phyloP scores from a whole-genome alignment of 129 eudicot genomes.

The Ambrosia artemisiifolia region DNA sequence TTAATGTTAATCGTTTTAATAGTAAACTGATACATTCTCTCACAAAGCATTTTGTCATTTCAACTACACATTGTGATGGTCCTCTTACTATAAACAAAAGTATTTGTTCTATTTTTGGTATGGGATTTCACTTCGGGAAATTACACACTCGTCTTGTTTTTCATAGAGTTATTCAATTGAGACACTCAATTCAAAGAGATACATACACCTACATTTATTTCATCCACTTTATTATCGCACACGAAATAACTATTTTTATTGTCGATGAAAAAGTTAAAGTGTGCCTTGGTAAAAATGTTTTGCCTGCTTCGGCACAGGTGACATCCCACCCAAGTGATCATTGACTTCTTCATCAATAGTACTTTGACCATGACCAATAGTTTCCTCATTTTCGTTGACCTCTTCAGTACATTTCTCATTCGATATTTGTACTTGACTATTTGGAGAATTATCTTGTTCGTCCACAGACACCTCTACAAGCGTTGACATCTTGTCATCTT shows the following conservation, averaged over 20 bases:
- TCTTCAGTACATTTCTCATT: constrained; percentile 21
- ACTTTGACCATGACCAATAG: constrained; percentile 7
- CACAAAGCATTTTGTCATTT: no score
- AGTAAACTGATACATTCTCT: no score
- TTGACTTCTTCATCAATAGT: constrained; percentile 14
- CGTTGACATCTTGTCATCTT: constrained; percentile 28
- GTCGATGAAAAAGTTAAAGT: background rate
- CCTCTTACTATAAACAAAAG: background rate
- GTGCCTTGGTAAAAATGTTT: constrained; percentile 28
- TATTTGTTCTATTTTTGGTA: no score
- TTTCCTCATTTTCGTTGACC: constrained; percentile 10
- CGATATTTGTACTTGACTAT: background rate
- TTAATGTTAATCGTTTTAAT: no score
- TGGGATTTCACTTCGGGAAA: no score
- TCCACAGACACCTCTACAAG: constrained; percentile 15
- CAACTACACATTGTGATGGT: no score
- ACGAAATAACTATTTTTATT: background rate
- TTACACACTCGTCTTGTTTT: no score
- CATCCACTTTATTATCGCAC: constrained; percentile 4
- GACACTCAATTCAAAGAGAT: no score
- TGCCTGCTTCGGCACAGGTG: constrained; percentile 35
- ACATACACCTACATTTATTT: no score
- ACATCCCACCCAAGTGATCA: constrained; percentile 3
- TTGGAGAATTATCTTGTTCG: constrained; percentile 19
- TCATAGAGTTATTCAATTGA: no score